These are phyloP conservation scores for Fusarium oxysporum DNA, from an alignment of 2,329 filamentous ascomycete species.

Conservation along the genomic window DNA sequence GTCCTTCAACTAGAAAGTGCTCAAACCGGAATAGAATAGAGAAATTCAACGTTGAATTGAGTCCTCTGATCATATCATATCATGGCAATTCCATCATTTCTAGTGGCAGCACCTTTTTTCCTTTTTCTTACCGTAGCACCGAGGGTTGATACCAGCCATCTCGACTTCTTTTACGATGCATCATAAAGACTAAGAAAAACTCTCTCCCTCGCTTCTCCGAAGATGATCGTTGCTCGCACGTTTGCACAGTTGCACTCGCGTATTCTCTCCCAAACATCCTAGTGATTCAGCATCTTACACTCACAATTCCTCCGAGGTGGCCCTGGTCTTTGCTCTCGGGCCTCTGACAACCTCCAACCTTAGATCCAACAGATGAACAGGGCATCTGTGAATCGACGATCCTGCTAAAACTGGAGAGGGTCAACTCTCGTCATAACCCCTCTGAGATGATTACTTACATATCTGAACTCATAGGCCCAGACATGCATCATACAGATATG, in stretches of 20 bases:
- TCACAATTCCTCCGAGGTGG: not conserved
- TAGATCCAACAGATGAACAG: not conserved
- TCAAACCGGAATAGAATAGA: conserved; percentile 1
- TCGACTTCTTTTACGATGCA: not conserved
- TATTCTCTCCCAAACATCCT: conserved; percentile 5
- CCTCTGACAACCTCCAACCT: not conserved
- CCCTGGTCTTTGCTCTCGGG: not conserved
- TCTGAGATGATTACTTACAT: not conserved
- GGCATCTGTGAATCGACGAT: conserved; percentile 10
- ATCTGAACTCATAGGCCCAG: not conserved
- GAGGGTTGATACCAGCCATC: not conserved
- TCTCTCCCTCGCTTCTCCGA: conserved; percentile 15
- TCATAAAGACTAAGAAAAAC: conserved; percentile 7
- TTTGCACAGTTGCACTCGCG: conserved; percentile 20
- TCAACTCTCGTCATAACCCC: not conserved
- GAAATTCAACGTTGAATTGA: not conserved
- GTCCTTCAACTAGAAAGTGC: not conserved
- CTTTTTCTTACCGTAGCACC: conserved; percentile 8
- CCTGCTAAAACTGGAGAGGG: not conserved
- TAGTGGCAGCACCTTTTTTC: conserved; percentile 20
- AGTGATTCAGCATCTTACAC: not conserved
- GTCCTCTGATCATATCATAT: conserved; percentile 16
- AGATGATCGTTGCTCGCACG: not conserved
- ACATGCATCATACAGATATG: not conserved
- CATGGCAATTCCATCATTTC: not conserved